Conservation (phyloP, 2,329 filamentous ascomycete species). For the Botryosphaeria dothidea region DNA sequence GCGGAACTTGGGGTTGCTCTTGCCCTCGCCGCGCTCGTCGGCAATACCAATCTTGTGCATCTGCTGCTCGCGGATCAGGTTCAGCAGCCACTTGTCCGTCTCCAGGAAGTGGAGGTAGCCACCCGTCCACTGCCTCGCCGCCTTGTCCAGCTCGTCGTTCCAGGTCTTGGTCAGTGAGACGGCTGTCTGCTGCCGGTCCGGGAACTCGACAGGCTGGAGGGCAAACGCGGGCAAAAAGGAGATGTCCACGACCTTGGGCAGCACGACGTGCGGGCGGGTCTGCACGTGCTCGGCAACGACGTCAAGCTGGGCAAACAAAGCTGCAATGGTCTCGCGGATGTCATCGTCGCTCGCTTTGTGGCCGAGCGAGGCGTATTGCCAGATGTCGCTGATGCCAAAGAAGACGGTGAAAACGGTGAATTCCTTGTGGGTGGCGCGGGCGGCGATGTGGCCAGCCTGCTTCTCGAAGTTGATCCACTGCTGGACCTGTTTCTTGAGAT, state of each 20-base stretch:
- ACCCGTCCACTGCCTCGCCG: conserved; percentile 31
- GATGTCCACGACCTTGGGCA: conserved; percentile 36
- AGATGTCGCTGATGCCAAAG: conserved; percentile 39
- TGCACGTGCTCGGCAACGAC: conserved; percentile 32
- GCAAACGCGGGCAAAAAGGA: conserved; percentile 38
- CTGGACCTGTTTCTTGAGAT: conserved; percentile 40
- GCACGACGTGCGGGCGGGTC: conserved; percentile 29
- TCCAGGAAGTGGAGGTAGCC: conserved; percentile 36
- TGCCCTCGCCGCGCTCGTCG: conserved; percentile 34
- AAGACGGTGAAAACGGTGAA: conserved; percentile 39
- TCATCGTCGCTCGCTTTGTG: conserved; percentile 30
- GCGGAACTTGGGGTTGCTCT: conserved; percentile 34
- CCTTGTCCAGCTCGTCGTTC: conserved; percentile 35
- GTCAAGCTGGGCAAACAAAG: conserved; percentile 36
- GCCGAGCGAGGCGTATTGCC: conserved; percentile 34
- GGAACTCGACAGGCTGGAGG: conserved; percentile 28
- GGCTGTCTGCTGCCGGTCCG: conserved; percentile 34
- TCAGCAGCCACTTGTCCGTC: conserved; percentile 34
- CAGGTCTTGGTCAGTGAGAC: conserved; percentile 37
- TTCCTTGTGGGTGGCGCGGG: conserved; percentile 27
- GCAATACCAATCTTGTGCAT: conserved; percentile 33
- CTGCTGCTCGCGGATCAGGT: conserved; percentile 36
- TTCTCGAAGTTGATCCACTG: conserved; percentile 35
- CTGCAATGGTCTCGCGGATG: conserved; percentile 34
- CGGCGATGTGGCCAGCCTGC: conserved; percentile 27